Percentiles rank a stretch among this genome's conserved stretches.
These are phyloP conservation scores for Acanthamoeba lugdunensis DNA, from an alignment of 208 protist genomes.

Conservation along the genomic window DNA sequence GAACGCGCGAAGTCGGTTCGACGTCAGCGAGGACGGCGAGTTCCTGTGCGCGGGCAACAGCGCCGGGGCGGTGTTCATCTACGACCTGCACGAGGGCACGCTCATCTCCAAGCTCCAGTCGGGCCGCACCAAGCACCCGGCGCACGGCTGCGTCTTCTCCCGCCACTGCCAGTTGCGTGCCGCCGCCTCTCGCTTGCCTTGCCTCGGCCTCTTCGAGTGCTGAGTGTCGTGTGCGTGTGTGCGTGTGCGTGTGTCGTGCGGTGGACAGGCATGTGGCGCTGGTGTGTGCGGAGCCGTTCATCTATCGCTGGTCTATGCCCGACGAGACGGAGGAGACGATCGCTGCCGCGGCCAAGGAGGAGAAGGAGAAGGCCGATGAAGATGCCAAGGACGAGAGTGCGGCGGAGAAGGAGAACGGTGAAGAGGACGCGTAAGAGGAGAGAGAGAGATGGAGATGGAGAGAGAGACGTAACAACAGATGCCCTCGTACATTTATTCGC, in stretches of 20 bases:
- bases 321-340: conserved; percentile 1
- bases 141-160: conserved; percentile 11
- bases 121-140: neutral
- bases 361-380: neutral
- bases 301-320: conserved; percentile 57
- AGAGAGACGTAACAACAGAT: neutral
- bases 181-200: too few species aligned
- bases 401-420: neutral
- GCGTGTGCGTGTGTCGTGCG: neutral
- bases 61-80: conserved; percentile 30
- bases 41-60: conserved; percentile 68
- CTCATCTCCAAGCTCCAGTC: neutral
- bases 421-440: neutral
- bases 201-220: too few species aligned
- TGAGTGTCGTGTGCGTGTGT: neutral
- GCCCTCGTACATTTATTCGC: neutral
- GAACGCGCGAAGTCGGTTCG: conserved; percentile 52
- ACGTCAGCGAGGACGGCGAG: conserved; percentile 51
- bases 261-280: conserved; percentile 28
- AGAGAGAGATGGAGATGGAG: neutral
- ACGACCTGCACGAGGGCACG: conserved; percentile 2
- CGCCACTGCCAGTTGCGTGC: neutral
- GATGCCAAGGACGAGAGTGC: neutral
- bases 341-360: neutral
- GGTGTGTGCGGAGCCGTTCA: conserved; percentile 36